Percentiles rank a stretch among this genome's conserved stretches.
Evolutionary conservation across 1,139 yeast species (phyloP).

Genomic region (Nakaseomyces kungkrabaensis): DNA sequence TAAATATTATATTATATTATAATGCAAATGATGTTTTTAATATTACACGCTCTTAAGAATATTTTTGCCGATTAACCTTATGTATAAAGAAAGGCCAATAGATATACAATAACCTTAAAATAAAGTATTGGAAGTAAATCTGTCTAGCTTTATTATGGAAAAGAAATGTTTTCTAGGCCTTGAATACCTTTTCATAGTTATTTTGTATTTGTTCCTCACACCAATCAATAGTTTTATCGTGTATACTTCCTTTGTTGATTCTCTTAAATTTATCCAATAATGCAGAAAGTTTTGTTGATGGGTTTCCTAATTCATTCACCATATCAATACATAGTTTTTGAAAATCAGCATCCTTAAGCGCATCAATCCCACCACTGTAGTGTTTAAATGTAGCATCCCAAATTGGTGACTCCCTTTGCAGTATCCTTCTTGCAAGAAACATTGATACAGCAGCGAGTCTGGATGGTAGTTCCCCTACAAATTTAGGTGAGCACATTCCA

Average conservation of each 20-base stretch:
- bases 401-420: slow-evolving; percentile 41
- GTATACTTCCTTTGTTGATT: slow-evolving; percentile 16
- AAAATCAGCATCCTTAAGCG: slow-evolving; percentile 14
- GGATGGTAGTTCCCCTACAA: slow-evolving; percentile 69
- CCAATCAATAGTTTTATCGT: slow-evolving; percentile 13
- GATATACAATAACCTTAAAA: too few species aligned
- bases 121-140: too few species aligned
- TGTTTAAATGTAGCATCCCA: slow-evolving; percentile 75
- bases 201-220: slow-evolving; percentile 6
- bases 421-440: slow-evolving; percentile 73
- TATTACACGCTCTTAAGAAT: background rate
- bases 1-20: background rate
- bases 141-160: too few species aligned
- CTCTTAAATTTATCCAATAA: slow-evolving; percentile 20
- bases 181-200: slow-evolving; percentile 1
- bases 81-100: too few species aligned
- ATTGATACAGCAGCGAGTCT: slow-evolving; percentile 81
- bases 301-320: slow-evolving; percentile 22
- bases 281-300: slow-evolving; percentile 25
- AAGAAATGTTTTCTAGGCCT: background rate
- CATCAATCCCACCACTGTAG: slow-evolving; percentile 61
- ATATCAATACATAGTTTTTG: slow-evolving; percentile 15
- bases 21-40: background rate
- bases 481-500: slow-evolving; percentile 65
- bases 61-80: background rate